Percentiles rank a stretch among this genome's conserved stretches.
Evolutionary conservation across 345 rosid genomes (phyloP).

Genomic region (Erodium maritimum): DNA sequence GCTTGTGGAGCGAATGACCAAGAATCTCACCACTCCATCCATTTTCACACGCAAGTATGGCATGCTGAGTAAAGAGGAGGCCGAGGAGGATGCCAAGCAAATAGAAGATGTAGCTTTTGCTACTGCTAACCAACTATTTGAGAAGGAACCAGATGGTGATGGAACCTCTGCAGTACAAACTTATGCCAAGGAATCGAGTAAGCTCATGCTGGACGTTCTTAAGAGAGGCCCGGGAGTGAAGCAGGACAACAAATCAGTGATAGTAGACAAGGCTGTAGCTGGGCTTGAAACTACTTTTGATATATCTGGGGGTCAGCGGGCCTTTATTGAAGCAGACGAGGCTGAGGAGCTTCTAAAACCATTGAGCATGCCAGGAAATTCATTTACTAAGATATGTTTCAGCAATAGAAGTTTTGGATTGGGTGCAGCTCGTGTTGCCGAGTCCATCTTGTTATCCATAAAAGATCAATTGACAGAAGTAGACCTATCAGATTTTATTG

Average conservation of each 20-base stretch:
- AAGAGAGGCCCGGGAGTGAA: conserved; percentile 53
- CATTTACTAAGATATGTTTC: conserved; percentile 52
- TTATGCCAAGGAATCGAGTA: conserved; percentile 86
- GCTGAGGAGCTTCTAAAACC: conserved; percentile 58
- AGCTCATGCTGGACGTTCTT: conserved; percentile 63
- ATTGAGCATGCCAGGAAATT: conserved; percentile 39
- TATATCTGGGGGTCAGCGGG: conserved; percentile 59
- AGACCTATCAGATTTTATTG: conserved; percentile 81
- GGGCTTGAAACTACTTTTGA: conserved; percentile 41
- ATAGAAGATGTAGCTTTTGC: conserved; percentile 63
- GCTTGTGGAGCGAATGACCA: conserved; percentile 66
- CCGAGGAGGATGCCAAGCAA: conserved; percentile 57
- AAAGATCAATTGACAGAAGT: conserved; percentile 68
- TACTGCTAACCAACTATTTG: conserved; percentile 50
- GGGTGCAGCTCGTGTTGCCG: conserved; percentile 72
- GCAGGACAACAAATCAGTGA: conserved; percentile 19
- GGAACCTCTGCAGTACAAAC: conserved; percentile 83
- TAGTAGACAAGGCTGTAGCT: conserved; percentile 11
- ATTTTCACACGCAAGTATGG: conserved; percentile 78
- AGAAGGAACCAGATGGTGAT: conserved; percentile 83
- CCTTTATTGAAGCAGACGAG: conserved; percentile 69
- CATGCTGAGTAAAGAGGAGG: conserved; percentile 48
- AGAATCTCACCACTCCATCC: conserved; percentile 63
- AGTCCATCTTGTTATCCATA: conserved; percentile 39
- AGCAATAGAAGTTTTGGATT: conserved; percentile 80